phyloP scores from a whole-genome alignment of 352 stramenopile genomes.

The Phytophthora ramorum region DNA sequence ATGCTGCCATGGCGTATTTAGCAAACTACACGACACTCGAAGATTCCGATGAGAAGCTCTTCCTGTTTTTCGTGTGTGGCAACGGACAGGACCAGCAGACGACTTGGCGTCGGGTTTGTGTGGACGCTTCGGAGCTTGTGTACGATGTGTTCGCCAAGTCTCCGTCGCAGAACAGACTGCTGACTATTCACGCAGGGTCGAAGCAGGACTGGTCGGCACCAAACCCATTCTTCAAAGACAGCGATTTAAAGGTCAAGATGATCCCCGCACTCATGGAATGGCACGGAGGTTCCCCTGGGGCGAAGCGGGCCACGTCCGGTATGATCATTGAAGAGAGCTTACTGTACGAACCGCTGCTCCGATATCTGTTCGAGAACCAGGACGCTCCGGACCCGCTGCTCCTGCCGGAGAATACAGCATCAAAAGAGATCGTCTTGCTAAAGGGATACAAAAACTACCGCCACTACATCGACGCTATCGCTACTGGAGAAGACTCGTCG shows the following conservation, averaged over 20 bases:
- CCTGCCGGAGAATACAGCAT: conserved; percentile 40
- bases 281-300: conserved; percentile 44
- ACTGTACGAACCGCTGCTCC: conserved; percentile 65
- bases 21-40: conserved; percentile 43
- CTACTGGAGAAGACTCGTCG: conserved; percentile 11
- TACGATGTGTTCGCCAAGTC: conserved; percentile 70
- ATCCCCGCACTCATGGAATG: conserved; percentile 76
- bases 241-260: conserved; percentile 67
- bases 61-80: conserved; percentile 76
- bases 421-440: conserved; percentile 61
- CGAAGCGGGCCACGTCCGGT: conserved; percentile 58
- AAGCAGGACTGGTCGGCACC: conserved; percentile 61
- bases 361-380: conserved; percentile 76
- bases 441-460: conserved; percentile 51
- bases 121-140: conserved; percentile 49
- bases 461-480: conserved; percentile 51
- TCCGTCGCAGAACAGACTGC: conserved; percentile 46
- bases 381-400: conserved; percentile 57
- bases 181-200: conserved; percentile 68
- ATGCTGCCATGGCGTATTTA: conserved; percentile 56
- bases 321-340: conserved; percentile 68
- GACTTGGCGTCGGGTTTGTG: conserved; percentile 57
- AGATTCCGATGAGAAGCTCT: conserved; percentile 53
- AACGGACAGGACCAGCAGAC: conserved; percentile 53
- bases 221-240: conserved; percentile 70